phyloP scores from a whole-genome alignment of 2,329 filamentous ascomycete species.

The Pezicula rhizophila region DNA sequence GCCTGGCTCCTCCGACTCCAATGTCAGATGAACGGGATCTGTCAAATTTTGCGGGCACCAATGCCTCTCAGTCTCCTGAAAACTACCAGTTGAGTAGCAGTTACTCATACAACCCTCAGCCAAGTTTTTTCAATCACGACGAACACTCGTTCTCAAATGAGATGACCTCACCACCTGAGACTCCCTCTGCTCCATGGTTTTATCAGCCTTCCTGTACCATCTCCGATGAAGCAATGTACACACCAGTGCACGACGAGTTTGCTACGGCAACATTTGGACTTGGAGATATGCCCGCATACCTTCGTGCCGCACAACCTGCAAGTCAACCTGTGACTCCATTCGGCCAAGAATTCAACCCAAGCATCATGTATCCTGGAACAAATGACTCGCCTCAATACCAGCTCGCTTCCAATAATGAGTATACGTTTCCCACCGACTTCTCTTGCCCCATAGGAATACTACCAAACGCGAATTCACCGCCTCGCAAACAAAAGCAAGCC shows the following conservation, averaged over 20 bases:
- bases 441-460: conserved; percentile 11
- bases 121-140: neutral
- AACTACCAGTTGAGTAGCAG: neutral
- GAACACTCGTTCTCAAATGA: neutral
- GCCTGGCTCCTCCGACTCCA: conserved; percentile 26
- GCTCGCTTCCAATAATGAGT: conserved; percentile 19
- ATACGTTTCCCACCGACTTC: conserved; percentile 18
- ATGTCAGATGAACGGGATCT: conserved; percentile 15
- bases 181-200: conserved; percentile 14
- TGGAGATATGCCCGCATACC: conserved; percentile 22
- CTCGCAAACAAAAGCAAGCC: conserved; percentile 21
- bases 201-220: conserved; percentile 20
- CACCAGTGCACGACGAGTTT: conserved; percentile 21
- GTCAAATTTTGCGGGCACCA: too few species aligned
- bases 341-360: conserved; percentile 19
- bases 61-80: conserved; percentile 20
- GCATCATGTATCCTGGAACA: conserved; percentile 14
- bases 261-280: conserved; percentile 7
- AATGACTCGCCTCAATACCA: conserved; percentile 19
- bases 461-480: conserved; percentile 9
- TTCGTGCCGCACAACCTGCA: conserved; percentile 15
- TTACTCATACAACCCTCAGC: neutral
- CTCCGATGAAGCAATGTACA: conserved; percentile 23
- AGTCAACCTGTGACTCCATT: conserved; percentile 27
- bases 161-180: neutral